Percentiles rank a stretch among this genome's conserved stretches.
phyloP scores from a whole-genome alignment of 305 asterid species.

The Solanum chacoense region DNA sequence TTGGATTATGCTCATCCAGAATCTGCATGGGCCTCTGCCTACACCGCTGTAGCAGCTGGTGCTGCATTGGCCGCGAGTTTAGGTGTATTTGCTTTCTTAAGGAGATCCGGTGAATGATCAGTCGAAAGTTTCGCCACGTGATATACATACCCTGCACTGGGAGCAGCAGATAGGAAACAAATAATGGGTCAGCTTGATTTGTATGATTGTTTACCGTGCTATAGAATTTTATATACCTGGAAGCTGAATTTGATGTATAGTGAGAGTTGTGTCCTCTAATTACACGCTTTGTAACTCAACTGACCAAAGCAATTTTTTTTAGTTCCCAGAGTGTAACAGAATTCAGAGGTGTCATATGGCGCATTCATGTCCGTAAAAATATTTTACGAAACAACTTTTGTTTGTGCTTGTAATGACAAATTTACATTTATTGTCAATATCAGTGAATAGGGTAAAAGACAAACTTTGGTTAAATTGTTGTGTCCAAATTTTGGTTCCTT shows the following conservation, averaged over 20 bases:
- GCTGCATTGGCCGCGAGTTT: slow-evolving; percentile 68
- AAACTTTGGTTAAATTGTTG: neutral
- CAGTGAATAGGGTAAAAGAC: neutral
- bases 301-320: neutral
- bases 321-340: neutral
- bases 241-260: neutral
- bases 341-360: neutral
- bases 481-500: neutral
- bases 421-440: neutral
- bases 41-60: slow-evolving; percentile 72
- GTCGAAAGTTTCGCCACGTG: neutral
- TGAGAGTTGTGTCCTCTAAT: neutral
- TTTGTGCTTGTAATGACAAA: neutral
- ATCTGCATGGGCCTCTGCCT: slow-evolving; percentile 63
- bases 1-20: slow-evolving; percentile 38
- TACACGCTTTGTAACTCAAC: neutral
- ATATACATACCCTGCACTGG: neutral
- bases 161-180: neutral
- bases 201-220: neutral
- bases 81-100: slow-evolving; percentile 56
- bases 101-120: slow-evolving; percentile 34
- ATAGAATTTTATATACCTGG: neutral
- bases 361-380: neutral
- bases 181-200: neutral
- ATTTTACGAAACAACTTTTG: neutral